Conservation (phyloP, 106 monocot species). For the Platanthera zijinensis region DNA sequence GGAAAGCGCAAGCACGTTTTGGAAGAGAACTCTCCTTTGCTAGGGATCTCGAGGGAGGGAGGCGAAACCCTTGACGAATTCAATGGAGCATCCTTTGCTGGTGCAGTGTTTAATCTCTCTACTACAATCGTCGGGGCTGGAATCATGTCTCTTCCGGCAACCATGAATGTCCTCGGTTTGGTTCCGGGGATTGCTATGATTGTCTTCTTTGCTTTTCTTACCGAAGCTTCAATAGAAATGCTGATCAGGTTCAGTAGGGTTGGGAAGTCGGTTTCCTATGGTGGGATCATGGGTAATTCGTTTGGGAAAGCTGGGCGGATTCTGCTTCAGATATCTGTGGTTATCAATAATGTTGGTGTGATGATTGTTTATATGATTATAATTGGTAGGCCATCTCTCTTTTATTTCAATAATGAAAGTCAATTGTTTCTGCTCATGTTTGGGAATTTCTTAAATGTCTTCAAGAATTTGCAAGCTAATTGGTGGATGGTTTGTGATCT, state of each 20-base stretch:
- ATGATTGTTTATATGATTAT: slow-evolving; percentile 72
- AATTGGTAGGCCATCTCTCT: slow-evolving; percentile 34
- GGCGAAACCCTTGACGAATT: slow-evolving; percentile 25
- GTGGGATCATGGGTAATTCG: slow-evolving; percentile 48
- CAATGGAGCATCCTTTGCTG: slow-evolving; percentile 48
- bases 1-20: slow-evolving; percentile 17
- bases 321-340: slow-evolving; percentile 44
- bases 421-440: not conserved
- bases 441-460: not conserved
- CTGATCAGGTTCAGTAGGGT: slow-evolving; percentile 46
- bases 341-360: slow-evolving; percentile 50
- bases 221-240: slow-evolving; percentile 49
- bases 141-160: slow-evolving; percentile 64
- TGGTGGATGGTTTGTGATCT: not conserved
- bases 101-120: slow-evolving; percentile 64
- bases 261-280: slow-evolving; percentile 36
- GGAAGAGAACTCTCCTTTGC: slow-evolving; percentile 35
- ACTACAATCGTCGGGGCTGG: slow-evolving; percentile 67
- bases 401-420: not conserved
- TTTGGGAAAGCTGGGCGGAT: slow-evolving; percentile 42
- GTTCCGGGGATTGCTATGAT: slow-evolving; percentile 50
- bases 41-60: slow-evolving; percentile 21
- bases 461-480: not conserved
- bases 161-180: slow-evolving; percentile 56
- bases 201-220: slow-evolving; percentile 45